phyloP scores from a whole-genome alignment of 2,329 filamentous ascomycete genomes.

The Sarocladium strictum region DNA sequence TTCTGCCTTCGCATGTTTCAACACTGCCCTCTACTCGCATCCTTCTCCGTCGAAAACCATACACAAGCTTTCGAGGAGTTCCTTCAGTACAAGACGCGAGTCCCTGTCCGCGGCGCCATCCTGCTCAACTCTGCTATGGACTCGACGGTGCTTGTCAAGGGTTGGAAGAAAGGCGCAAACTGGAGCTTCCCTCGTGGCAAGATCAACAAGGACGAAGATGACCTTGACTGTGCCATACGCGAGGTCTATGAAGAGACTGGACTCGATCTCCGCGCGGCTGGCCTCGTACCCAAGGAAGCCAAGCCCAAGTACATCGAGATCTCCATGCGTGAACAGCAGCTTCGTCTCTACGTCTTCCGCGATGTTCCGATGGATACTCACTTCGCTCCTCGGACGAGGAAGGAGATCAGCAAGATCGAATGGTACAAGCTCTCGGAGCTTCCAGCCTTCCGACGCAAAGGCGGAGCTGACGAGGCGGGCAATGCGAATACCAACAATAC shows the following conservation, averaged over 20 bases:
- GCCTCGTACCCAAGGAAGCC: slow-evolving; percentile 65
- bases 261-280: slow-evolving; percentile 70
- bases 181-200: slow-evolving; percentile 98
- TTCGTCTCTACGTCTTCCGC: slow-evolving; percentile 87
- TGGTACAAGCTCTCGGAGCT: slow-evolving; percentile 92
- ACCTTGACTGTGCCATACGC: slow-evolving; percentile 86
- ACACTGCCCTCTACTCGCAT: slow-evolving; percentile 82
- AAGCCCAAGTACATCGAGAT: slow-evolving; percentile 81
- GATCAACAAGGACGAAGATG: slow-evolving; percentile 95
- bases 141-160: slow-evolving; percentile 85
- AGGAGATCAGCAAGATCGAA: slow-evolving; percentile 94
- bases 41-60: slow-evolving; percentile 72
- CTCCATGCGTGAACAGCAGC: slow-evolving; percentile 86
- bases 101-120: slow-evolving; percentile 91
- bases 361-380: slow-evolving; percentile 79
- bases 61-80: slow-evolving; percentile 86
- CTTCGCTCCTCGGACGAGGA: slow-evolving; percentile 86
- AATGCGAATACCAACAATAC: slow-evolving; percentile 30
- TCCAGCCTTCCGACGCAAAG: slow-evolving; percentile 72
- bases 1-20: slow-evolving; percentile 91
- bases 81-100: slow-evolving; percentile 85
- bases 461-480: slow-evolving; percentile 37
- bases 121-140: slow-evolving; percentile 94
- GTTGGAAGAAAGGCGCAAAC: slow-evolving; percentile 93
- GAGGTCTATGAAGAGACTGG: slow-evolving; percentile 97